phyloP scores from a whole-genome alignment of 805 yeast species.

The Pichia scutulata region DNA sequence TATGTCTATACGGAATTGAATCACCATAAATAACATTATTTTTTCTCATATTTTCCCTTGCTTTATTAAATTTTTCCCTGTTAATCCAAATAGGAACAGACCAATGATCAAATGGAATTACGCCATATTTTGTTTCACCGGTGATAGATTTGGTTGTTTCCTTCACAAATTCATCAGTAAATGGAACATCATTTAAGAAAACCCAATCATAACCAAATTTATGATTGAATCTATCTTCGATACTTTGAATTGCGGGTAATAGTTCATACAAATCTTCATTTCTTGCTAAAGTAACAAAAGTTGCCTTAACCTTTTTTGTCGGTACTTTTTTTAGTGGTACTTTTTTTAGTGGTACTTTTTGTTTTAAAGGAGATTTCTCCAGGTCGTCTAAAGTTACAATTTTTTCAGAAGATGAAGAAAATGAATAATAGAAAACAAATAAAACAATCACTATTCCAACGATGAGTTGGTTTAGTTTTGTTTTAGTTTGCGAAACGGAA shows the following conservation, averaged over 20 bases:
- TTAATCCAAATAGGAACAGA: slow-evolving; percentile 80
- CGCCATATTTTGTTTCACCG: slow-evolving; percentile 71
- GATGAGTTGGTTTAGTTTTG: not conserved
- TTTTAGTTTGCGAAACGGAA: not conserved
- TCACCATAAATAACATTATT: slow-evolving; percentile 53
- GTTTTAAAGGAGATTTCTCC: not conserved
- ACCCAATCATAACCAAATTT: slow-evolving; percentile 89
- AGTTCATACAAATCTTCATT: slow-evolving; percentile 57
- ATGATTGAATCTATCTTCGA: slow-evolving; percentile 83
- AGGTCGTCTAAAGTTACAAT: not conserved
- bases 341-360: not conserved
- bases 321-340: slow-evolving; percentile 1
- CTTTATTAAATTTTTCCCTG: slow-evolving; percentile 48
- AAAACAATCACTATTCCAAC: not conserved
- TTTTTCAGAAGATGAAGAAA: not conserved
- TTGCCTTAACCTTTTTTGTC: slow-evolving; percentile 5
- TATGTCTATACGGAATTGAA: slow-evolving; percentile 66
- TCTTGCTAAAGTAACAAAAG: slow-evolving; percentile 68
- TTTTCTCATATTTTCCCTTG: slow-evolving; percentile 43
- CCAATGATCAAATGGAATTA: slow-evolving; percentile 79
- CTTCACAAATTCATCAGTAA: slow-evolving; percentile 68
- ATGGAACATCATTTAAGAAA: slow-evolving; percentile 78
- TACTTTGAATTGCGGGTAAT: slow-evolving; percentile 55
- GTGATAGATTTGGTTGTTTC: slow-evolving; percentile 60
- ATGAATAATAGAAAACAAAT: not conserved